Base-by-base conservation (phyloP, 2,329 filamentous ascomycete species). In the Colletotrichum sp. region DNA sequence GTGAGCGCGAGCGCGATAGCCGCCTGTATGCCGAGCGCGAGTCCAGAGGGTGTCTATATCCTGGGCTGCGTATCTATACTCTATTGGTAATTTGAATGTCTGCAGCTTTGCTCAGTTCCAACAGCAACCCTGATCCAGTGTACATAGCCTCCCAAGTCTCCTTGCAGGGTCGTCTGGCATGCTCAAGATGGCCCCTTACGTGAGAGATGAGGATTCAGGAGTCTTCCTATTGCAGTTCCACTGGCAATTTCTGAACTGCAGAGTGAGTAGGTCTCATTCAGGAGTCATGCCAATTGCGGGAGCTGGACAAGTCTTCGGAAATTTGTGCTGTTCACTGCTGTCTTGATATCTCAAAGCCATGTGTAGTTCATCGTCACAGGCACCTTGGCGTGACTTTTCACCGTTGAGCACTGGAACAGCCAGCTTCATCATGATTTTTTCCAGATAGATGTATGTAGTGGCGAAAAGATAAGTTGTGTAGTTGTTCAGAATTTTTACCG, bases 381-480 rank as follows among this genome's bases (percentile, higher is more conserved):
- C 4, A 44, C 7, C 10, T 44, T 18, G 39, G 2, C 18, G 5
- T n/a, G 39, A 6, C 1, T 49, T 1, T 0, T n/a, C 18, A 2
- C 3, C 2, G 18, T 49, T 12, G 18, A 49, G 18, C 9, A 2
- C 18, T n/a, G 39, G 3, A 7, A 49, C 4, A 3, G 0, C 39
- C 39, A n/a, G 39, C 5, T 49, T n/a, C 18, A n/a, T 39, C 12
- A 34, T 13, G 32, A 32, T 12, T 32, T 12, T 32, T 10, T 30
- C 30, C 9, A 30, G 30, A 30, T 0, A 30, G 9, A 30, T 30
- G 3, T 30, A 30, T 30, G 30, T 30, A 30, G 30, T 30, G 30
- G 30, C n/a, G n/a, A n/a, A n/a, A n/a, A 30, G 30, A 0, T 30
- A 30, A 10, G 30, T 10, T 30, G 30, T 30, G 30, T 30, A 30